These are phyloP conservation scores for Acephala macrosclerotiorum DNA, from an alignment of 2,329 filamentous ascomycete genomes.

Conservation along the genomic window DNA sequence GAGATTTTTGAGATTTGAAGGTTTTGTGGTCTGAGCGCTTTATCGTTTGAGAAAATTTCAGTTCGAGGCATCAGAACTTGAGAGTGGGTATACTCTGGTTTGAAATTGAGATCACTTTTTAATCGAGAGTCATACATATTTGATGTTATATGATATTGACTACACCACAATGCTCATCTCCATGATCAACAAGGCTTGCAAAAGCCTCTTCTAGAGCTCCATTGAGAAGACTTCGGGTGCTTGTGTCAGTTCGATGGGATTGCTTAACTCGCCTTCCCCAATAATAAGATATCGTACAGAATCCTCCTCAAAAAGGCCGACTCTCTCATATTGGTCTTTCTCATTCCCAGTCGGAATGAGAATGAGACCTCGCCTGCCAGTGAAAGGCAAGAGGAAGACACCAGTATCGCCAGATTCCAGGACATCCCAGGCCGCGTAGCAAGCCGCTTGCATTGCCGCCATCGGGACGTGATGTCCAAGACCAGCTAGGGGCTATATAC, in stretches of 20 bases:
- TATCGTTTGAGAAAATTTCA: too few species aligned
- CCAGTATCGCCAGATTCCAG: neutral
- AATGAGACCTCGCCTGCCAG: neutral
- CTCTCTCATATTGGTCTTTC: neutral
- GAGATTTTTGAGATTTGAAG: too few species aligned
- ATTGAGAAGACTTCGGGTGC: neutral
- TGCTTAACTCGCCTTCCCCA: too few species aligned
- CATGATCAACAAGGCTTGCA: neutral
- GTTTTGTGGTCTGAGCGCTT: too few species aligned
- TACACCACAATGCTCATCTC: neutral
- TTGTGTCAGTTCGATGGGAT: neutral
- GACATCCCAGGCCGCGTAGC: neutral
- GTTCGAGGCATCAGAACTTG: too few species aligned
- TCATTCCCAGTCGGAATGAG: neutral
- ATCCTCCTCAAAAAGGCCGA: neutral
- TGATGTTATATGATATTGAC: neutral
- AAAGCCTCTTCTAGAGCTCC: neutral
- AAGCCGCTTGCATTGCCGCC: neutral
- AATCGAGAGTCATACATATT: too few species aligned
- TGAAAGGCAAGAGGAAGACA: neutral
- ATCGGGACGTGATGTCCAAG: neutral
- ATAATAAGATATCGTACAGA: too few species aligned
- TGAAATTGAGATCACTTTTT: too few species aligned
- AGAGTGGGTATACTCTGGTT: too few species aligned
- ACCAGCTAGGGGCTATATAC: neutral